A percentile compares a stretch with the other conserved stretches of the same genome.
Conservation (phyloP, 2,329 filamentous ascomycete genomes). For the Huntiella omanensis region DNA sequence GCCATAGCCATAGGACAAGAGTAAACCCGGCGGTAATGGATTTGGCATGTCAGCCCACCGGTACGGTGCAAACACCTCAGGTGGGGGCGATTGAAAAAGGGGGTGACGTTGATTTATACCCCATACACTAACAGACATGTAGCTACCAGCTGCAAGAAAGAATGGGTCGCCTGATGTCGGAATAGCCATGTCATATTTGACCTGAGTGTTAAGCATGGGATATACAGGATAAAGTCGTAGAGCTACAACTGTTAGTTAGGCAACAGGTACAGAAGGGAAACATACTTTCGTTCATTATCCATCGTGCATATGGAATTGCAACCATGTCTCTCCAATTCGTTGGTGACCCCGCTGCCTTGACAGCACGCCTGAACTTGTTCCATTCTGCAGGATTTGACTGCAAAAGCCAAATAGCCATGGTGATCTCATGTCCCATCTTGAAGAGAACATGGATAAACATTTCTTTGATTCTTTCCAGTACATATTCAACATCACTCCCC, state of each 20-base stretch:
- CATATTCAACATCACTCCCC: no score
- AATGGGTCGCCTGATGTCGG: no score
- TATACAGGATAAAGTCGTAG: slow-evolving; percentile 52
- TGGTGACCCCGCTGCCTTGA: not conserved
- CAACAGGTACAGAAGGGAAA: not conserved
- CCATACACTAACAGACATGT: no score
- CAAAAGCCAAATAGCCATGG: not conserved
- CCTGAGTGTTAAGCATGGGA: no score
- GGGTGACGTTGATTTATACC: no score
- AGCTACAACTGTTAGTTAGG: not conserved
- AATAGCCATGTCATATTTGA: no score
- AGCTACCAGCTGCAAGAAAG: no score
- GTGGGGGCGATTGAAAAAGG: not conserved
- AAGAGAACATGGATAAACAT: no score
- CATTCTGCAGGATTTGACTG: not conserved
- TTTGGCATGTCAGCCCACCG: slow-evolving; percentile 2
- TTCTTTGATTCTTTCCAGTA: no score
- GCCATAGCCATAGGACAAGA: slow-evolving; percentile 5
- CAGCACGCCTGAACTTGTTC: not conserved
- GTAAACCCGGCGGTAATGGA: not conserved
- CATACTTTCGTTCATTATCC: slow-evolving; percentile 30
- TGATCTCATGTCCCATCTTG: not conserved
- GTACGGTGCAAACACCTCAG: slow-evolving; percentile 3
- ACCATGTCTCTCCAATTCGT: slow-evolving; percentile 35
- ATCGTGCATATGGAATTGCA: slow-evolving; percentile 39